phyloP scores from a whole-genome alignment of 805 yeast genomes.

The Metschnikowia orientalis region DNA sequence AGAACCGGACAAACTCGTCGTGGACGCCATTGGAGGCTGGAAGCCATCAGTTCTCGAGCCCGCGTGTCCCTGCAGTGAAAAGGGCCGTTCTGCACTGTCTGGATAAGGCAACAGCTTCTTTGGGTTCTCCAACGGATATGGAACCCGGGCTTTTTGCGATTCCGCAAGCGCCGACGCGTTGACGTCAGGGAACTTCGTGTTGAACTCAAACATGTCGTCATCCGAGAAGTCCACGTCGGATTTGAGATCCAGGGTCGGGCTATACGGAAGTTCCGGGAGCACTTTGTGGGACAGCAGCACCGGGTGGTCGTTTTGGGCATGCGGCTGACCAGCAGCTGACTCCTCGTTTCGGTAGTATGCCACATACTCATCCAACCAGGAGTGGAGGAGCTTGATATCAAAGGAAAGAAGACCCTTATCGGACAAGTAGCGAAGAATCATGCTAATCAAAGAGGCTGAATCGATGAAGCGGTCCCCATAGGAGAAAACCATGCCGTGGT shows the following conservation, averaged over 20 bases:
- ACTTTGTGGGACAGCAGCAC: neutral
- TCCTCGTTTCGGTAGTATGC: conserved; percentile 26
- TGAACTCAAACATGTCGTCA: conserved; percentile 12
- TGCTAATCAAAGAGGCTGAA: neutral
- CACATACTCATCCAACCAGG: conserved; percentile 38
- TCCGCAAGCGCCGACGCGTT: neutral
- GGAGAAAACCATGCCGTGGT: conserved; percentile 1
- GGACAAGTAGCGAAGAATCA: conserved; percentile 26
- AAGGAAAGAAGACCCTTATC: conserved; percentile 29
- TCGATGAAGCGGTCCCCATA: conserved; percentile 2
- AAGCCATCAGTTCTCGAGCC: too few relatives aligned
- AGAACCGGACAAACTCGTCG: too few relatives aligned
- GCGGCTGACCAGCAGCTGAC: neutral
- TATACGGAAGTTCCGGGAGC: neutral
- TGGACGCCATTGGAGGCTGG: too few relatives aligned
- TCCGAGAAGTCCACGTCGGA: conserved; percentile 4
- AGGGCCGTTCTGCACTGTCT: too few relatives aligned
- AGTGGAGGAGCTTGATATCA: conserved; percentile 32
- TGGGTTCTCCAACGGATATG: conserved; percentile 11
- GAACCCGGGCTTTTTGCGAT: neutral
- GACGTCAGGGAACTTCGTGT: conserved; percentile 13
- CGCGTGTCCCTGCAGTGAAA: too few relatives aligned
- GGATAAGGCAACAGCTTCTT: too few relatives aligned
- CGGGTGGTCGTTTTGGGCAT: neutral
- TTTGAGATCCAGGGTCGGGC: neutral